Evolutionary conservation across 352 stramenopile species (phyloP), one percentile per base, ranked within the genome.

Genomic region (Pythium dissotocum): DNA sequence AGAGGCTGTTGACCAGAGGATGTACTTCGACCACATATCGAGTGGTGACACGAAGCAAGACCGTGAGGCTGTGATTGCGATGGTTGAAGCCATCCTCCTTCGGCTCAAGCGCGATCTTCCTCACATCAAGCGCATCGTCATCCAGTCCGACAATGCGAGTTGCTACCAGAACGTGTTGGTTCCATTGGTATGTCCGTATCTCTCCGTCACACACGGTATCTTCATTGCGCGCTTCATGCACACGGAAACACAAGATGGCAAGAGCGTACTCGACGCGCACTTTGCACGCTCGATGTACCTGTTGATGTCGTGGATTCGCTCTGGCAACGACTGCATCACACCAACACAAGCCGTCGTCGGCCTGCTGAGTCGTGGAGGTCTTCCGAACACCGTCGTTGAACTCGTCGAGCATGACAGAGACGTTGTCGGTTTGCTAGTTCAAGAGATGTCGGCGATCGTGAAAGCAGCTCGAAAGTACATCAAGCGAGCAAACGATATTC

Each of bases 231-330:
- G 71, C 14, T 69, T 74, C n/a, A 56, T 80, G 16, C 71, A 75
- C 18, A 74, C 71, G 1, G 71, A 78, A 33, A 75, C 63, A 2
- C 66, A 75, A 28, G 75, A 79, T 58, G 69, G 69, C 5, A 77
- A 77, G 30, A 52, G 52, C 13, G 16, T 61, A 0, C 58, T 61
- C 18, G 54, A 48, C 32, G 54, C 54, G 1, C 61, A 78, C 49
- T 79, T 82, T 52, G 72, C 72, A 28, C 36, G 32, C 10, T 58
- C 70, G 1, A 79, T 67, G 51, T n/a, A 58, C 14, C 21, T 67
- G 6, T 21, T 61, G 18, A 6, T 13, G 35, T 61, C 54, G 33
- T 61, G 54, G 54, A 26, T 61, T 5, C 21, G 9, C 8, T 26
- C 21, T 4, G 54, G 54, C 9, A 40, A 61, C 28, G 21, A 42